Evolutionary conservation across 306 rosid genomes (phyloP).

Genomic region (Castanea crenata): DNA sequence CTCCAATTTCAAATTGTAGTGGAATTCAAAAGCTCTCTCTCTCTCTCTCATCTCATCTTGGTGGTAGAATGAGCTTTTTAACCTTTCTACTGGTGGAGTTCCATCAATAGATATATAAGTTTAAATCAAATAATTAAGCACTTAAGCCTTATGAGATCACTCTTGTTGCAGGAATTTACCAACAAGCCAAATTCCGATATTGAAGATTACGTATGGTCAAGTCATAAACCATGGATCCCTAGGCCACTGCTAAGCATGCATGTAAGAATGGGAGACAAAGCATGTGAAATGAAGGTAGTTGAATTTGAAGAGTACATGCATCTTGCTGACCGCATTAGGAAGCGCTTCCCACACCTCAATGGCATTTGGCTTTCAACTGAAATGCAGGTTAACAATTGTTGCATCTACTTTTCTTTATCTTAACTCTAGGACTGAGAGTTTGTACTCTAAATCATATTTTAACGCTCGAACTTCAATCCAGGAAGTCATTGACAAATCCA

Average conservation of each 20-base stretch:
- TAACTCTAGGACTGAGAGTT: not conserved
- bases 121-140: not conserved
- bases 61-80: not conserved
- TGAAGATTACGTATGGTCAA: constrained; percentile 83
- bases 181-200: constrained; percentile 45
- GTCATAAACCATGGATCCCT: constrained; percentile 86
- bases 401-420: not conserved
- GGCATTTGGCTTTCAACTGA: constrained; percentile 80
- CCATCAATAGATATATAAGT: not conserved
- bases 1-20: not conserved
- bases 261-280: constrained; percentile 93
- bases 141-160: not conserved
- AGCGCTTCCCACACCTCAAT: constrained; percentile 65
- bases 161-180: constrained; percentile 33
- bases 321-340: constrained; percentile 61
- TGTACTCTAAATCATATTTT: not conserved
- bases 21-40: not conserved
- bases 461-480: constrained; percentile 22
- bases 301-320: constrained; percentile 74
- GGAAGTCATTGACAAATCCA: constrained; percentile 70
- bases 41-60: not conserved
- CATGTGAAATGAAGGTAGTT: constrained; percentile 82
- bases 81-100: not conserved
- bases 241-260: constrained; percentile 84
- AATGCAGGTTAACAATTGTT: constrained; percentile 54